Base-by-base conservation (phyloP, 176 grass and related monocot species). In the Rhynchospora pubera region DNA sequence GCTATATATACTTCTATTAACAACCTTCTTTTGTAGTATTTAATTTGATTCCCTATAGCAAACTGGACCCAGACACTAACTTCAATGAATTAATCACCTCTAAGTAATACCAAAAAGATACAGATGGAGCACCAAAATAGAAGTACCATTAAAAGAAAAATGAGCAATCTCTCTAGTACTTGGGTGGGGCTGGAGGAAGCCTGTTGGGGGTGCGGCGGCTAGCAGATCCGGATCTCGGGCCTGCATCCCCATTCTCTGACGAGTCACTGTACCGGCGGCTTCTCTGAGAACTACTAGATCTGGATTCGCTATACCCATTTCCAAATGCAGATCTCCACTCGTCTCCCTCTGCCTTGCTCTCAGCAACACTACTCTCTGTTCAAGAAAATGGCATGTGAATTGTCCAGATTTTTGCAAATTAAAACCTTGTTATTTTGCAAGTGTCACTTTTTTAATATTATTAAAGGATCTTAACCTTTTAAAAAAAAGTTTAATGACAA, bases 311-410 rank as follows among this genome's bases (percentile, higher is more conserved):
- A 19, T 32, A 47, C 19, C 85, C 87, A 60, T 82, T 85, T 48
- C 91, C 88, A 18, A 98, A 98, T 57, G 90, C 96, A 48, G 92
- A 94, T 68, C 89, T 94, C 96, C 96, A 98, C 57, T 98, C 96
- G 68, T 98, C 92, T 56, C 96, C 87, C 24, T 91, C 68, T 18
- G 72, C 86, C 80, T 74, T 82, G 1, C 86, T 88, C 68, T 83
- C 87, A 80, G 79, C 74, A 43, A 89, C 88, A 85, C 89, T 94
- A 84, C 81, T 93, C 62, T 88, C 96, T 98, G 85, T 76, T 75
- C 79, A 74, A 45, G 0, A 53, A 46, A 65, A 74, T 53, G 52
- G 1, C 2, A 48, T 15, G 23, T 21, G 3, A 61, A 0, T 2
- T 56, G 16, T 30, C 70, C 74, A 87, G 67, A 61, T 10, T 72